Percentiles rank a stretch among this genome's conserved stretches.
Conservation (phyloP, 2,329 filamentous ascomycete genomes). For the Penicillium sclerotiorum region DNA sequence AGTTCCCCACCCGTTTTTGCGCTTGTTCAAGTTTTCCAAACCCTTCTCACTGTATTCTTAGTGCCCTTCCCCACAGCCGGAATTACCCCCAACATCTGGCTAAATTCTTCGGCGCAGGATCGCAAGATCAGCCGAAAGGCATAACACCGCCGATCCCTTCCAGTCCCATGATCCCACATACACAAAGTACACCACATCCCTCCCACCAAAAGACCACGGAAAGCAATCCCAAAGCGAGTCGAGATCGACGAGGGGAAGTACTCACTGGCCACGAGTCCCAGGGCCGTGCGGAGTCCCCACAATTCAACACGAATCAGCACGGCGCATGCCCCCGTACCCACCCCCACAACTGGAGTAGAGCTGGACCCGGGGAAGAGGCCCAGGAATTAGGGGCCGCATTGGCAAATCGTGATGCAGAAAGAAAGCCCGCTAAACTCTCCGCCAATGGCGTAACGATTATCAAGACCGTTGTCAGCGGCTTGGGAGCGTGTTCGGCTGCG, state of each 20-base stretch:
- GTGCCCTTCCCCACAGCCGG: too few species aligned
- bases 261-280: background rate
- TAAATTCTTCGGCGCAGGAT: too few species aligned
- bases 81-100: too few species aligned
- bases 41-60: too few species aligned
- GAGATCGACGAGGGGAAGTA: slow-evolving; percentile 2
- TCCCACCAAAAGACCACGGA: background rate
- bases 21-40: too few species aligned
- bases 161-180: too few species aligned
- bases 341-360: background rate
- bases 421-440: background rate
- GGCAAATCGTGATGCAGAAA: background rate
- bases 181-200: too few species aligned
- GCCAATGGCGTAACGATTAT: slow-evolving; percentile 4
- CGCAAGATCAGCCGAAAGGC: too few species aligned
- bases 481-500: background rate
- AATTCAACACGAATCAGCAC: background rate
- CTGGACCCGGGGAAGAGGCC: background rate
- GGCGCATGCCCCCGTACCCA: background rate
- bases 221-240: background rate
- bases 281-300: slow-evolving; percentile 1
- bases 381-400: background rate
- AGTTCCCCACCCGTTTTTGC: too few species aligned
- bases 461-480: slow-evolving; percentile 1
- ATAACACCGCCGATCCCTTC: too few species aligned